Evolutionary conservation across 2,329 filamentous ascomycete species (phyloP), one percentile per base, ranked within the genome.

Genomic region (Botrytis cinerea): DNA sequence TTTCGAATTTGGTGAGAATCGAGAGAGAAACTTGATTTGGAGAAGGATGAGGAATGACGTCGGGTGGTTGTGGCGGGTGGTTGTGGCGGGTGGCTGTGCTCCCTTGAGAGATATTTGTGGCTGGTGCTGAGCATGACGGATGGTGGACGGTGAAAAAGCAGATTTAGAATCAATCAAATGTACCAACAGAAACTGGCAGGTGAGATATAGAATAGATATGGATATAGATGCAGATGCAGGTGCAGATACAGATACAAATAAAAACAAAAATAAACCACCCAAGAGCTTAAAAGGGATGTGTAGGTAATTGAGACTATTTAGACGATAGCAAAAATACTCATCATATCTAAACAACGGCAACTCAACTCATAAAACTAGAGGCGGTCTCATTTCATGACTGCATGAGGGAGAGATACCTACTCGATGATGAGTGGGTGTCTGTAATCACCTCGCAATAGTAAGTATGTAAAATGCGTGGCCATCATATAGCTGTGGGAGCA

Each of bases 1-100:
- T 22, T 67, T 40, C 10, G 25, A 7, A 22, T 38, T n/a, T 5
- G 16, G 45, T 51, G 22, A 67, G 38, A 1, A 67, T 67, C 64
- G 46, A 67, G 51, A 67, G 51, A 40, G 32, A 68, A 68, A 68
- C 66, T 68, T 68, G 66, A 68, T 68, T 68, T 57, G 1, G 14
- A 18, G 35, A 14, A 28, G 38, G 28, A 32, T 57, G 20, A 18
- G 1, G 2, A 32, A 57, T 69, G 66, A 69, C 66, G 66, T 69
- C 54, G 10, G 51, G 16, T 16, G 14, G 22, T 43, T 43, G 66
- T 32, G 32, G 32, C 32, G 32, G 32, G 32, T 32, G 46, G 64
- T 43, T 43, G 66, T 32, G 32, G 32, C 32, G 32, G 32, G 32
- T 32, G 46, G 64, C 48, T 57, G 66, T 68, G 48, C 48, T 43